Evolutionary conservation across 139 green algal species (phyloP).

Genomic region (Tetradesmus lagerheimii): DNA sequence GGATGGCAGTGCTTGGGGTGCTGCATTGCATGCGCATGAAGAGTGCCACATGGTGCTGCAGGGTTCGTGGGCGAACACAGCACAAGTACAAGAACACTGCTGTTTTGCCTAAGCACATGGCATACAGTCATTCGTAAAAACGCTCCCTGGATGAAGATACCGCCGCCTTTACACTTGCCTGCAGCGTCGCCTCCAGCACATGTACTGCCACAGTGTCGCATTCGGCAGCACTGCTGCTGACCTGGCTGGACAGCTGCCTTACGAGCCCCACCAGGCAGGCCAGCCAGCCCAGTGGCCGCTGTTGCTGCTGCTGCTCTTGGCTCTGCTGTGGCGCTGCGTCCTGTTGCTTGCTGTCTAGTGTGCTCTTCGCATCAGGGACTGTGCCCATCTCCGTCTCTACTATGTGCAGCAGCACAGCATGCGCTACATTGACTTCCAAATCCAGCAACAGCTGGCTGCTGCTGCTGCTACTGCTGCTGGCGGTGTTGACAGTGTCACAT

Average conservation of each 20-base stretch:
- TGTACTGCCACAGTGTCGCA: background rate
- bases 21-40: no score
- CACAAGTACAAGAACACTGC: no score
- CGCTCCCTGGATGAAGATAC: background rate
- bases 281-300: conserved; percentile 5
- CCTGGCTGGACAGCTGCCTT: background rate
- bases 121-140: no score
- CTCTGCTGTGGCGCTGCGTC: background rate
- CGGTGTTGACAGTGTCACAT: background rate
- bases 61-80: no score
- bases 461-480: conserved; percentile 12
- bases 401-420: conserved; percentile 41
- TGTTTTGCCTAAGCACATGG: no score
- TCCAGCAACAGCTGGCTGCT: background rate
- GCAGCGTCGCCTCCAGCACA: conserved; percentile 25
- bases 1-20: background rate
- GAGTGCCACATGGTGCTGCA: no score
- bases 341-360: background rate
- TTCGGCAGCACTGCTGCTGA: conserved; percentile 12
- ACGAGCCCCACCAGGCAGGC: background rate
- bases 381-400: background rate
- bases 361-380: background rate
- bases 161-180: background rate
- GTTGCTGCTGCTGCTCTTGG: background rate
- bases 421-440: background rate